phyloP scores from a whole-genome alignment of 2,329 filamentous ascomycete species.

The Fusarium clavum region DNA sequence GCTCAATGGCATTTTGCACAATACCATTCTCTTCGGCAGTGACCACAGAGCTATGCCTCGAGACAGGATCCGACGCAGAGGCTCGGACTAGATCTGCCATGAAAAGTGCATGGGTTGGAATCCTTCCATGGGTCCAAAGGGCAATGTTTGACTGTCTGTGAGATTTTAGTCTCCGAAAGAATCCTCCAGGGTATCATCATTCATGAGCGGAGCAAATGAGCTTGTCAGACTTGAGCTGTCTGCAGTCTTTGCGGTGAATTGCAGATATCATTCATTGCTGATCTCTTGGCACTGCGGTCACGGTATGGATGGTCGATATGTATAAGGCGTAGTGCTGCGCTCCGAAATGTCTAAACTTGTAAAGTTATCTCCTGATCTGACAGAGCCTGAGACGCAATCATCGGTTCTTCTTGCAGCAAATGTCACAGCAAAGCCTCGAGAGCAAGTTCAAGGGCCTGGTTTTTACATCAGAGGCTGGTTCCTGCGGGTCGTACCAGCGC shows the following conservation, averaged over 20 bases:
- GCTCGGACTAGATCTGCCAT: slow-evolving; percentile 20
- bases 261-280: not conserved
- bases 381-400: slow-evolving; percentile 11
- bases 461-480: slow-evolving; percentile 21
- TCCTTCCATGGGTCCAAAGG: slow-evolving; percentile 27
- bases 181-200: slow-evolving; percentile 9
- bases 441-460: not conserved
- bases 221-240: not conserved
- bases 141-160: slow-evolving; percentile 33
- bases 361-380: not conserved
- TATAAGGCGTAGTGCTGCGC: not conserved
- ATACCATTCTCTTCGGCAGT: not conserved
- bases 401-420: not conserved
- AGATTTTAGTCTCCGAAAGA: slow-evolving; percentile 35
- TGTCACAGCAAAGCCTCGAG: not conserved
- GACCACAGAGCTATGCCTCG: slow-evolving; percentile 1
- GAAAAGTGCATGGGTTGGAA: slow-evolving; percentile 16
- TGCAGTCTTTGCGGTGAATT: not conserved
- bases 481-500: slow-evolving; percentile 18
- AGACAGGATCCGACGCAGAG: slow-evolving; percentile 10
- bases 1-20: not conserved
- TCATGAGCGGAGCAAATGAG: slow-evolving; percentile 19
- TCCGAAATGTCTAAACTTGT: slow-evolving; percentile 1
- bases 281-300: slow-evolving; percentile 8
- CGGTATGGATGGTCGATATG: not conserved